phyloP scores from a whole-genome alignment of 2,329 filamentous ascomycete species.

The Sporothrix schenckii region DNA sequence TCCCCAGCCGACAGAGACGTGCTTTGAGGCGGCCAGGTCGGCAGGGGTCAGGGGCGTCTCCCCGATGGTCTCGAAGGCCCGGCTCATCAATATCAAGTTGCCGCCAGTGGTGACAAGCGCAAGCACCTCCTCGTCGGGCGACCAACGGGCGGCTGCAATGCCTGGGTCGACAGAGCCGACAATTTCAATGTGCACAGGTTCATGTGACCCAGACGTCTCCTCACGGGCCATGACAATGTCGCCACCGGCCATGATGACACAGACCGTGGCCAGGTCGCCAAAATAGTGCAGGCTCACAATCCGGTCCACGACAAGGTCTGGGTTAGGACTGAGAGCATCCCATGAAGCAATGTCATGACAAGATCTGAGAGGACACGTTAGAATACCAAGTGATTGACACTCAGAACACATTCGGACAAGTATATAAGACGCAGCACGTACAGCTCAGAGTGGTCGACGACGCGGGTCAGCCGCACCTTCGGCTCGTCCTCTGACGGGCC shows the following conservation, averaged over 20 bases:
- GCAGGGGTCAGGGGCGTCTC: slow-evolving; percentile 72
- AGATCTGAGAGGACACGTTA: slow-evolving; percentile 2
- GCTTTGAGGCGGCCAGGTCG: slow-evolving; percentile 83
- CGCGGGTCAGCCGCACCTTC: slow-evolving; percentile 70
- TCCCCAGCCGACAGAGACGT: slow-evolving; percentile 97
- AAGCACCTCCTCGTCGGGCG: slow-evolving; percentile 89
- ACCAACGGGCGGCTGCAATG: slow-evolving; percentile 88
- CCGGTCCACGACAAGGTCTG: slow-evolving; percentile 73
- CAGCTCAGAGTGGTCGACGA: slow-evolving; percentile 43
- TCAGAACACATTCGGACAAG: background rate
- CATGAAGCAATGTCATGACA: slow-evolving; percentile 71
- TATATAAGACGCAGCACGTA: slow-evolving; percentile 3
- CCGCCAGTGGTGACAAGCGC: slow-evolving; percentile 73
- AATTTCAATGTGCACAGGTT: slow-evolving; percentile 86
- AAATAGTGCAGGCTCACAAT: slow-evolving; percentile 84
- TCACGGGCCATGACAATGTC: slow-evolving; percentile 88
- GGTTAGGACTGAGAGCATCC: slow-evolving; percentile 81
- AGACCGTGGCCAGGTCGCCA: slow-evolving; percentile 74
- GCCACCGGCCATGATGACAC: slow-evolving; percentile 83
- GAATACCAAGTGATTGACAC: background rate
- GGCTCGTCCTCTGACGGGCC: slow-evolving; percentile 73
- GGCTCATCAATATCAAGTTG: slow-evolving; percentile 89
- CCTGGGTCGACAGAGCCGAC: slow-evolving; percentile 92
- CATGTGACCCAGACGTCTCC: slow-evolving; percentile 52
- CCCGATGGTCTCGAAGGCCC: slow-evolving; percentile 81